A percentile compares a stretch with the other conserved stretches of the same genome.
phyloP scores from a whole-genome alignment of 768 basidiomycete species.

The Lactarius vividus region DNA sequence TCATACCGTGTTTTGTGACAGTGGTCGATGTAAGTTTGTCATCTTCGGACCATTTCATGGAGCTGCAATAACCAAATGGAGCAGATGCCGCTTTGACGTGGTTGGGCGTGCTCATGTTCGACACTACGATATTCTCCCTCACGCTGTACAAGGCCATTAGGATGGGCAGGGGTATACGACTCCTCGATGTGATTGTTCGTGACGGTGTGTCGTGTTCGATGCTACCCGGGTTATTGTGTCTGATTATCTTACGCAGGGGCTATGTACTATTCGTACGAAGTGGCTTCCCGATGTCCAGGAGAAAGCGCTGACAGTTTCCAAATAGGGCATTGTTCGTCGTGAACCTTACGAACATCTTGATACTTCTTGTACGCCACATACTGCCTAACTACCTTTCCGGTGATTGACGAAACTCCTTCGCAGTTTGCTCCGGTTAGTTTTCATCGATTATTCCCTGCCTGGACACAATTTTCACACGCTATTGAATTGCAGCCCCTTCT shows the following conservation, averaged over 20 bases:
- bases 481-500: slow-evolving; percentile 9
- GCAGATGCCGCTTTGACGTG: slow-evolving; percentile 17
- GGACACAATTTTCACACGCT: neutral
- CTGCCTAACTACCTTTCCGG: neutral
- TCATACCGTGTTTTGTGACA: neutral
- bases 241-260: slow-evolving; percentile 6
- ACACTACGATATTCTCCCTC: slow-evolving; percentile 15
- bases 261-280: slow-evolving; percentile 21
- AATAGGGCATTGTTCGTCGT: slow-evolving; percentile 15
- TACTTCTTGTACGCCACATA: slow-evolving; percentile 10
- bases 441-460: too few species aligned
- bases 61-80: neutral
- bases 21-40: slow-evolving; percentile 11
- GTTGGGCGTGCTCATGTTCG: slow-evolving; percentile 13
- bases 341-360: slow-evolving; percentile 19
- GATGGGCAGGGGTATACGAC: slow-evolving; percentile 13
- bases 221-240: neutral
- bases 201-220: slow-evolving; percentile 8
- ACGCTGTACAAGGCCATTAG: slow-evolving; percentile 17
- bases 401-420: neutral
- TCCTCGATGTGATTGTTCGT: slow-evolving; percentile 19
- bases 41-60: neutral
- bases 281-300: neutral
- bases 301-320: neutral
- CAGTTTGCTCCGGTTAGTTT: slow-evolving; percentile 18